Percentiles rank a stretch among this genome's conserved stretches.
Conservation (phyloP, 108 stramenopile species). For the Skeletonema tropicum region DNA sequence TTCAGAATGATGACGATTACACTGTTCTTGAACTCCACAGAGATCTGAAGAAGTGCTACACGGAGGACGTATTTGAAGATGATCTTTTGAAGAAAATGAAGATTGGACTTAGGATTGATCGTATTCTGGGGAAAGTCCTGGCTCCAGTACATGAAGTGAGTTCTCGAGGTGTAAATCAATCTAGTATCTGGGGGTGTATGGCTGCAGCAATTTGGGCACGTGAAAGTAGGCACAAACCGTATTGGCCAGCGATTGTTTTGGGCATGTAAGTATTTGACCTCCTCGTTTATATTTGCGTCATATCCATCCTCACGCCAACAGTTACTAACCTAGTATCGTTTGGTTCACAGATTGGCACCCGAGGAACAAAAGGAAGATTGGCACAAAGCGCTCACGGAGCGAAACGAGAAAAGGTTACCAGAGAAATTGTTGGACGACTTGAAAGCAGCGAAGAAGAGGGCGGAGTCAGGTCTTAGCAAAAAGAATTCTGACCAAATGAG, state of each 20-base stretch:
- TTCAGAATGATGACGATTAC: slow-evolving; percentile 55
- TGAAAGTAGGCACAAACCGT: slow-evolving; percentile 88
- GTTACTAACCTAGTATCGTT: not conserved
- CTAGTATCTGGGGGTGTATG: slow-evolving; percentile 90
- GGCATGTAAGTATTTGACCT: slow-evolving; percentile 63
- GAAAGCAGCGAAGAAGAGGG: slow-evolving; percentile 69
- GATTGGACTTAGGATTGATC: slow-evolving; percentile 65
- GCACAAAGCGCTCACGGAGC: slow-evolving; percentile 74
- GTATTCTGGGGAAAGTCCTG: slow-evolving; percentile 75
- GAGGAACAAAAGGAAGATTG: slow-evolving; percentile 85
- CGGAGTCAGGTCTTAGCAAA: slow-evolving; percentile 66
- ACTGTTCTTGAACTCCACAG: slow-evolving; percentile 66
- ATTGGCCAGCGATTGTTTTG: slow-evolving; percentile 89
- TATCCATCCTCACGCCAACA: slow-evolving; percentile 5
- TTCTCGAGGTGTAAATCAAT: slow-evolving; percentile 86
- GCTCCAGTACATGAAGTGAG: slow-evolving; percentile 79
- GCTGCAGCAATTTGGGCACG: slow-evolving; percentile 90
- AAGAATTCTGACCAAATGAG: slow-evolving; percentile 68
- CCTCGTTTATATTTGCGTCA: not conserved
- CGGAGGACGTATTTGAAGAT: slow-evolving; percentile 70
- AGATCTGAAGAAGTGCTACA: slow-evolving; percentile 70
- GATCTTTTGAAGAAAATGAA: slow-evolving; percentile 58
- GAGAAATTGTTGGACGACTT: slow-evolving; percentile 76
- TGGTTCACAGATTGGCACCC: slow-evolving; percentile 61
- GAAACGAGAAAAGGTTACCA: slow-evolving; percentile 84